Conservation (phyloP, 441 rosid genomes). For the Erodium chrysanthum region DNA sequence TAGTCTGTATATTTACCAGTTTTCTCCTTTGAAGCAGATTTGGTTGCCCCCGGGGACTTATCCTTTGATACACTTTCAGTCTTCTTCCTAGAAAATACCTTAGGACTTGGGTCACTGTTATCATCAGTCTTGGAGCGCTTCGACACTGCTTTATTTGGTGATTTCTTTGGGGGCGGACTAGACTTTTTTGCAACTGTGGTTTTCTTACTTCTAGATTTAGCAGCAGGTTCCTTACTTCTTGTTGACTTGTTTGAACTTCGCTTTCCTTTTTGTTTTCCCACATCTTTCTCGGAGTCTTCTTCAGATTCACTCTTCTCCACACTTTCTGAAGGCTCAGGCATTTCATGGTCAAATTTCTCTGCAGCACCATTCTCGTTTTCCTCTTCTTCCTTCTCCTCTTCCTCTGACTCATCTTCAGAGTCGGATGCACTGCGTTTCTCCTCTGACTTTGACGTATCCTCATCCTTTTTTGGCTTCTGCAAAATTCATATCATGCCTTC, state of each 20-base stretch:
- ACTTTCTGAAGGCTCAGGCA: slow-evolving; percentile 47
- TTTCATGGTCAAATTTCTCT: slow-evolving; percentile 59
- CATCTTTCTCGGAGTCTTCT: slow-evolving; percentile 64
- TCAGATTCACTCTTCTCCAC: slow-evolving; percentile 65
- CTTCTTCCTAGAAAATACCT: slow-evolving; percentile 56
- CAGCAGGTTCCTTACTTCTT: slow-evolving; percentile 42
- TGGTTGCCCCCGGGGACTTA: slow-evolving; percentile 39
- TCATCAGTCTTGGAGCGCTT: slow-evolving; percentile 42
- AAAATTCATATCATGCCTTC: slow-evolving; percentile 8
- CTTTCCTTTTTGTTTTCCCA: slow-evolving; percentile 36
- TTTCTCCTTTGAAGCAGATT: slow-evolving; percentile 56
- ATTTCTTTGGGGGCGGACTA: slow-evolving; percentile 36
- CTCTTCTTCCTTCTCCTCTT: slow-evolving; percentile 28
- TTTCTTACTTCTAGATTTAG: slow-evolving; percentile 51
- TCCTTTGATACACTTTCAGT: slow-evolving; percentile 36
- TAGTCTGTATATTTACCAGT: slow-evolving; percentile 24
- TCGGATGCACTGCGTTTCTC: slow-evolving; percentile 28
- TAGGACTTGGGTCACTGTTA: slow-evolving; percentile 49
- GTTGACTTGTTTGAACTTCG: slow-evolving; percentile 25
- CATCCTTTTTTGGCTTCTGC: too few species aligned
- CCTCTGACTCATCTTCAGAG: slow-evolving; percentile 28
- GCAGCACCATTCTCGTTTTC: slow-evolving; percentile 58
- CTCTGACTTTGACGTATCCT: too few species aligned
- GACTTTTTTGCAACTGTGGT: slow-evolving; percentile 25
- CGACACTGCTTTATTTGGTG: slow-evolving; percentile 36